phyloP scores from a whole-genome alignment of 2,329 filamentous ascomycete species.

The Sclerotinia spermophila region DNA sequence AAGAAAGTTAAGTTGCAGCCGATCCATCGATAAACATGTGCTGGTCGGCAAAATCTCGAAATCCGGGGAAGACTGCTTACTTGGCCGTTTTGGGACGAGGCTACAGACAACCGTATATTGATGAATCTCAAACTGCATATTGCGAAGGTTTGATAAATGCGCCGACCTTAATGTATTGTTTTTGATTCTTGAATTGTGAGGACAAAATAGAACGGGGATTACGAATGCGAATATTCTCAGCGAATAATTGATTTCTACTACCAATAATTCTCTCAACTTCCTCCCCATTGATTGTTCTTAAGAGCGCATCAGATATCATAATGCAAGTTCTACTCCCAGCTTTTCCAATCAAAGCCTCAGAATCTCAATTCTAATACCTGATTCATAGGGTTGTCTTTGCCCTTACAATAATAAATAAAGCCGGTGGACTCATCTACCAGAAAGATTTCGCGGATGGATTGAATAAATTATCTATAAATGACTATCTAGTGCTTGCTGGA shows the following conservation, averaged over 20 bases:
- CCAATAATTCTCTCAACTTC: neutral
- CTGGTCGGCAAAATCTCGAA: slow-evolving; percentile 15
- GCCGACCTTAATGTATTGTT: neutral
- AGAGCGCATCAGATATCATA: neutral
- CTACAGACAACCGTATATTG: neutral
- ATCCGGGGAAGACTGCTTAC: slow-evolving; percentile 12
- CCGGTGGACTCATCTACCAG: slow-evolving; percentile 93
- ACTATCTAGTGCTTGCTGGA: slow-evolving; percentile 93
- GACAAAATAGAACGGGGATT: neutral
- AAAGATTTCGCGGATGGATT: slow-evolving; percentile 85
- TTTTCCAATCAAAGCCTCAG: neutral
- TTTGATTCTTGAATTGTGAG: neutral
- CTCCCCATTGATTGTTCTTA: neutral
- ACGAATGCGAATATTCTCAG: neutral
- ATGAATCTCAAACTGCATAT: neutral
- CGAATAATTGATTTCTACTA: neutral
- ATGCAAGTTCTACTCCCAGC: neutral
- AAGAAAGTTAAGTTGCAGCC: neutral
- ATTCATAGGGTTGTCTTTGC: slow-evolving; percentile 82
- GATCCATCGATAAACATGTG: slow-evolving; percentile 6
- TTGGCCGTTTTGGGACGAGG: slow-evolving; percentile 6
- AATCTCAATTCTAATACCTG: neutral
- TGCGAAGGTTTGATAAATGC: neutral
- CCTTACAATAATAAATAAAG: slow-evolving; percentile 98
- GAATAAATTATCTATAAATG: slow-evolving; percentile 87